Evolutionary conservation across 83 land plant species (phyloP), one percentile per base, ranked within the genome.

Genomic region (Picea abies): DNA sequence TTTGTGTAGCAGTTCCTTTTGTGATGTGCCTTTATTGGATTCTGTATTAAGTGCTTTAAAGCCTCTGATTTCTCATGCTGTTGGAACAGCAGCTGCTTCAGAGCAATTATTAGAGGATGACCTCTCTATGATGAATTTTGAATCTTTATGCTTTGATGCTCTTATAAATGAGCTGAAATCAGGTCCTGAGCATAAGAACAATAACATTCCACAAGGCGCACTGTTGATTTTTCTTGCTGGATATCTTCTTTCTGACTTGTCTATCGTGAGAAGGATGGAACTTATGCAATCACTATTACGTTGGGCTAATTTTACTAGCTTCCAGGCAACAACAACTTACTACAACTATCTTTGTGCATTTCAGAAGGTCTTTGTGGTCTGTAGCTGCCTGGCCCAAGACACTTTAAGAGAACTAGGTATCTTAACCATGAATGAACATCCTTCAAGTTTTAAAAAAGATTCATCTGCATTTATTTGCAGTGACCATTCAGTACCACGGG

Each of bases 11-110:
- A 88, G 88, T 10, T 84, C 91, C 23, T 97, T 89, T 80, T 93
- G 91, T 87, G 99, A 97, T 81, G 92, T 97, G 58, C 66, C 89
- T 20, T 88, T 95, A 83, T 95, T n/a, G n/a, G n/a, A n/a, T n/a
- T n/a, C n/a, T n/a, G n/a, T 97, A 75, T 79, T 97, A 72, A 79
- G 71, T 61, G 84, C 91, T 63, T 60, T 97, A 68, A 92, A 90
- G 87, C 99, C 99, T 64, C 83, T 97, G 4, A 90, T 97, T 22
- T 86, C 95, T 17, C 92, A 95, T 88, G 88, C 90, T 60, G 68
- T 93, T 58, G n/a, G n/a, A n/a, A 88, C 78, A 67, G 86, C 81
- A 22, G 67, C 89, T 60, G 81, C 83, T 56, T 86, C 88, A 29
- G 94, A 90, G 77, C 83, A 84, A 37, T 56, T 80, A 26, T 80